Base-by-base conservation (phyloP, 257 asterid genomes). In the Anisodus acutangulus region DNA sequence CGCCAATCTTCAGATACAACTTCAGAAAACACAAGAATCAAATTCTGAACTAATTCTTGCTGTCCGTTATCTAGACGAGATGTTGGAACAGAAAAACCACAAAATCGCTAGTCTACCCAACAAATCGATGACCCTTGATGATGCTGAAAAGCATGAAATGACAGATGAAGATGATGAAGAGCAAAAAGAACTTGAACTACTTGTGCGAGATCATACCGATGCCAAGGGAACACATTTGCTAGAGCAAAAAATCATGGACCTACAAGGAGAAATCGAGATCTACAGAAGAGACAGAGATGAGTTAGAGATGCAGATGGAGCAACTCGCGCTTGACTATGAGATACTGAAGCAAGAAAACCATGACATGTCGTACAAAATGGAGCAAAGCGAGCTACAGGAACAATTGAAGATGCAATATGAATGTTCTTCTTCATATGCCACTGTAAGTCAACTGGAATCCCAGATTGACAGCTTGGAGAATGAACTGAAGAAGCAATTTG, bases 241-340 rank as follows among this genome's bases (percentile, higher is more conserved):
- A 39, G 99, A 97, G 68, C 95, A 90, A 87, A 94, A 92, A 88
- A 91, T 95, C 87, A 85, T 90, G 86, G 98, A 95, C 85, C 90
- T 95, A 85, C 91, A 89, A 43, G 84, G 88, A 6, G 98, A 97
- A 80, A 88, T 95, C 11, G 99, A 92, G 86, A 94, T 88, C 84
- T 93, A 87, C 85, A 90, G 86, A 89, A 87, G 96, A 82, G 98
- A 93, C 55, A 92, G 85, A 87, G 98, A 97, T 41, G 98, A 97
- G 70, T 71, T 94, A 11, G 98, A 95, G 90, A 91, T 90, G 92
- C 99, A 94, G 85, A 93, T 94, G 97, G 99, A 97, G 90, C 98
- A 97, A 90, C 94, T 97, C 49, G 98, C 99, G 12, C 97, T 97
- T 47, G 98, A 97, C 82, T 95, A 97, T 4, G 98, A 97, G 91